phyloP scores from a whole-genome alignment of 371 early-diverging fungal genomes.

The Capillidium heterosporum region DNA sequence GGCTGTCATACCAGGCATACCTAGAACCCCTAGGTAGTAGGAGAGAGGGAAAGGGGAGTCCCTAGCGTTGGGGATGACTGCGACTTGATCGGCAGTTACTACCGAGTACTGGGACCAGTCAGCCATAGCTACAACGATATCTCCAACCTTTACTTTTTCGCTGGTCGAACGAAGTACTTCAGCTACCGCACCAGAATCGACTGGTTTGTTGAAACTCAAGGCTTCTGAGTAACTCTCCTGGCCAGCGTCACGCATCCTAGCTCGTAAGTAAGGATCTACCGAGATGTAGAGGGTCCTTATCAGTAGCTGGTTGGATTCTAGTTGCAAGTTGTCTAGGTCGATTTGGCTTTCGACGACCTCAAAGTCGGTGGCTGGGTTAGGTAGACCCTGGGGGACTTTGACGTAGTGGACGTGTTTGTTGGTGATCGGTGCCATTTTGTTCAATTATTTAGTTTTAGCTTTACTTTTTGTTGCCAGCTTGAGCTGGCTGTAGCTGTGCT shows the following conservation, averaged over 20 bases:
- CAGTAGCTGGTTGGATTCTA: conserved; percentile 30
- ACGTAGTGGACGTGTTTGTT: conserved; percentile 15
- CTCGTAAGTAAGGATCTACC: conserved; percentile 43
- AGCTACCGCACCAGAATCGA: conserved; percentile 16
- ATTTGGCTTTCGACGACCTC: conserved; percentile 19
- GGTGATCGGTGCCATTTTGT: too few species aligned
- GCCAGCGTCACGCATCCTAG: conserved; percentile 27
- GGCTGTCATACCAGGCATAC: conserved; percentile 34
- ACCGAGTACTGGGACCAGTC: conserved; percentile 36
- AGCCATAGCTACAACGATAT: conserved; percentile 31
- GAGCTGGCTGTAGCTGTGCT: too few species aligned
- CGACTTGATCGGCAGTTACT: conserved; percentile 15
- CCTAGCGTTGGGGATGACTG: neutral
- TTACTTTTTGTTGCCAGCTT: too few species aligned
- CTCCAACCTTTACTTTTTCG: conserved; percentile 30
- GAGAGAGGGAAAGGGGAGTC: conserved; percentile 18
- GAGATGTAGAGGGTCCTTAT: conserved; percentile 30
- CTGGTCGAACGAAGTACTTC: neutral
- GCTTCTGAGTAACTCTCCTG: conserved; percentile 27
- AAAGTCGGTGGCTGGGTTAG: conserved; percentile 24
- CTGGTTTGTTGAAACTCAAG: conserved; percentile 30
- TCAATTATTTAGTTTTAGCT: too few species aligned
- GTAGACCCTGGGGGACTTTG: conserved; percentile 18
- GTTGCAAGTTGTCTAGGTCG: conserved; percentile 17
- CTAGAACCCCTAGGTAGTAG: conserved; percentile 32